phyloP scores from a whole-genome alignment of 2,329 filamentous ascomycete genomes.

The Neonectria sp. region DNA sequence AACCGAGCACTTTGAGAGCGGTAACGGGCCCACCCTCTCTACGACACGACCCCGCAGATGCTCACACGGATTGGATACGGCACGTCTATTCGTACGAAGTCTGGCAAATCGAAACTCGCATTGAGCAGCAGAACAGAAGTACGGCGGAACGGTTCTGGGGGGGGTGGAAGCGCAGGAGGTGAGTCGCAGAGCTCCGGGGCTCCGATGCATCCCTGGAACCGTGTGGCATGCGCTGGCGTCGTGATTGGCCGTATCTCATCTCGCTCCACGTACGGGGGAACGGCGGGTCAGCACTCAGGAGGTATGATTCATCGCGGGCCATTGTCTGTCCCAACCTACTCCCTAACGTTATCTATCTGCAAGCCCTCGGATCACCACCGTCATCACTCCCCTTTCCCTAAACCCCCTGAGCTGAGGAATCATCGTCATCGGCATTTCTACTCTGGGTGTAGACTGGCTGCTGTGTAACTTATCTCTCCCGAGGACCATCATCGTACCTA shows the following conservation, averaged over 20 bases:
- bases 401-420: slow-evolving; percentile 1
- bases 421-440: neutral
- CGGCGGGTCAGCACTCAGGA: slow-evolving; percentile 6
- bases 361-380: slow-evolving; percentile 27
- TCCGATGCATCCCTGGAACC: slow-evolving; percentile 34
- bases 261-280: slow-evolving; percentile 4
- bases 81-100: neutral
- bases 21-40: neutral
- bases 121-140: neutral
- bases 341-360: slow-evolving; percentile 11
- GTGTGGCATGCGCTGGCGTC: slow-evolving; percentile 52
- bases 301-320: slow-evolving; percentile 44
- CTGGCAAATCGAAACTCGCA: slow-evolving; percentile 9
- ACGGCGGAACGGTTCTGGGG: neutral
- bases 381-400: slow-evolving; percentile 22
- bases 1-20: neutral
- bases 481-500: neutral
- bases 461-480: neutral
- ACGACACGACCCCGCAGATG: neutral
- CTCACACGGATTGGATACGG: neutral
- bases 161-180: neutral
- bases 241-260: slow-evolving; percentile 48
- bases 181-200: slow-evolving; percentile 14
- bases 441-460: neutral
- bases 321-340: slow-evolving; percentile 28